phyloP scores from a whole-genome alignment of 768 basidiomycete genomes.

The Clitopilus passeckerianus region DNA sequence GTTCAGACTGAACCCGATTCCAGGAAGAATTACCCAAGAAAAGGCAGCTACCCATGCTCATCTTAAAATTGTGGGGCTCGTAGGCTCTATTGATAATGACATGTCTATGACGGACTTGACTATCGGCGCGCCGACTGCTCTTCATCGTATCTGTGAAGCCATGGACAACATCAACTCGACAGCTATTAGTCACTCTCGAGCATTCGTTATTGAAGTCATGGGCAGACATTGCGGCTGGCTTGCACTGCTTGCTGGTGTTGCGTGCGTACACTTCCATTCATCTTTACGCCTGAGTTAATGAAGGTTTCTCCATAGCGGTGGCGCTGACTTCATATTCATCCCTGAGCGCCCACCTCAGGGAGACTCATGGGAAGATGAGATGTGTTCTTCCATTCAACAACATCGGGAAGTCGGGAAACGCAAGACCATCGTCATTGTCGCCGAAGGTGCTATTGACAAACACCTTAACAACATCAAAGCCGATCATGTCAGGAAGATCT shows the following conservation, averaged over 20 bases:
- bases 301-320: constrained; percentile 44
- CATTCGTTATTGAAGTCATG: constrained; percentile 99
- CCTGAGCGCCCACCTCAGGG: constrained; percentile 83
- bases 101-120: constrained; percentile 98
- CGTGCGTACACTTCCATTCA: constrained; percentile 36
- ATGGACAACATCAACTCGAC: constrained; percentile 99
- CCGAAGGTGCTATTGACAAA: constrained; percentile 90
- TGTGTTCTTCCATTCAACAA: constrained; percentile 86
- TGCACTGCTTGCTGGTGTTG: constrained; percentile 87
- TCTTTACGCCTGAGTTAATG: background rate
- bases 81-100: constrained; percentile 98
- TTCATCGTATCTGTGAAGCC: constrained; percentile 95
- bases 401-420: constrained; percentile 91
- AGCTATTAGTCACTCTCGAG: constrained; percentile 91
- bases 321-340: constrained; percentile 97
- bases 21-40: constrained; percentile 71
- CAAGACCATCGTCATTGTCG: constrained; percentile 97
- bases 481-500: constrained; percentile 86
- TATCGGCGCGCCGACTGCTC: constrained; percentile 92
- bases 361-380: constrained; percentile 85
- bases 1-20: background rate
- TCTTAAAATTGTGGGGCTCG: constrained; percentile 95
- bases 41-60: constrained; percentile 72
- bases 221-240: constrained; percentile 99
- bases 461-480: constrained; percentile 89